Percentiles rank a stretch among this genome's conserved stretches.
phyloP scores from a whole-genome alignment of 768 basidiomycete genomes.

The Boletus rubropictus region DNA sequence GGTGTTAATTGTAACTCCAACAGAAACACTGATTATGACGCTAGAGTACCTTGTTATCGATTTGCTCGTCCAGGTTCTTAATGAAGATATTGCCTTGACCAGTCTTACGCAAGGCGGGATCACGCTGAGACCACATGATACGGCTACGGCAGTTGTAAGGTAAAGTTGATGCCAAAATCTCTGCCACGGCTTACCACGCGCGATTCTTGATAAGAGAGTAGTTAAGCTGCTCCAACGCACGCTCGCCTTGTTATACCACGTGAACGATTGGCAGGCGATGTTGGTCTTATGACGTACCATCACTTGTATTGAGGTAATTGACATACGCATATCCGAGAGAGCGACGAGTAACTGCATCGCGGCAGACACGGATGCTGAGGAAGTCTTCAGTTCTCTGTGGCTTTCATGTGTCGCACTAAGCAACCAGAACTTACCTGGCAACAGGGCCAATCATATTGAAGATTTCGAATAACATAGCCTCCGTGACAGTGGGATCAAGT shows the following conservation, averaged over 20 bases:
- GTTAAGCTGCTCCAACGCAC: constrained; percentile 97
- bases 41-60: constrained; percentile 84
- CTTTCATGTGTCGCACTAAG: background rate
- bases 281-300: constrained; percentile 53
- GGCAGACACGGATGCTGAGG: constrained; percentile 93
- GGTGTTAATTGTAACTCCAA: background rate
- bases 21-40: background rate
- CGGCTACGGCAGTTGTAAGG: constrained; percentile 47
- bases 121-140: constrained; percentile 99
- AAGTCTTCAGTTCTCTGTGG: background rate
- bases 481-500: constrained; percentile 95
- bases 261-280: background rate
- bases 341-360: constrained; percentile 98
- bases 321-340: constrained; percentile 99
- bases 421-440: constrained; percentile 61
- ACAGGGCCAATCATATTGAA: constrained; percentile 99
- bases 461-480: constrained; percentile 99
- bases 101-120: constrained; percentile 98
- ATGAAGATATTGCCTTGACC: constrained; percentile 99
- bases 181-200: constrained; percentile 63
- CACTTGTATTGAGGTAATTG: constrained; percentile 92
- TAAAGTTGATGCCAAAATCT: background rate
- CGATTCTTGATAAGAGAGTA: constrained; percentile 98
- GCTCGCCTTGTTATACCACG: constrained; percentile 61
- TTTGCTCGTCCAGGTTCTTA: constrained; percentile 95